A percentile compares a stretch with the other conserved stretches of the same genome.
Conservation (phyloP, 1,284 basidiomycete species). For the Sporisorium iseilematis-ciliati region DNA sequence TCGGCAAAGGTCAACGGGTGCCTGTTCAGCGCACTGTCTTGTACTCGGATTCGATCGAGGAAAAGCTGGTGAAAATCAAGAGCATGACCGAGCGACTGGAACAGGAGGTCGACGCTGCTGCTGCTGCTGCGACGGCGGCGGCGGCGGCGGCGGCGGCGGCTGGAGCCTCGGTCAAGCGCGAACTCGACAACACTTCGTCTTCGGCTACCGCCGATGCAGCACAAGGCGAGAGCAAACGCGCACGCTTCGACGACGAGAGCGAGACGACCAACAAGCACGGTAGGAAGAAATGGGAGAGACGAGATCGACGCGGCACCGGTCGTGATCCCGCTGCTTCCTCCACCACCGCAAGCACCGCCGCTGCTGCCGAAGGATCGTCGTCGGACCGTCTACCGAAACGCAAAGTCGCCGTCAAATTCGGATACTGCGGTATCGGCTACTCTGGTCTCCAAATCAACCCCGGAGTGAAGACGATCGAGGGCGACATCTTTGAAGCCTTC, state of each 20-base stretch:
- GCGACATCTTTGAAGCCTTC: conserved; percentile 87
- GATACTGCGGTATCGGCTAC: conserved; percentile 77
- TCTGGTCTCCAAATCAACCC: conserved; percentile 89
- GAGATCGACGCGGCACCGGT: conserved; percentile 42
- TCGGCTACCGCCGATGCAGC: background rate
- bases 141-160: too few species aligned
- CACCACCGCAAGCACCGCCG: background rate
- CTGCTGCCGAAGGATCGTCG: background rate
- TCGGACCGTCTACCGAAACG: conserved; percentile 72
- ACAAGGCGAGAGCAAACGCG: conserved; percentile 13
- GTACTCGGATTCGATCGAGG: conserved; percentile 30
- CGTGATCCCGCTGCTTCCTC: background rate
- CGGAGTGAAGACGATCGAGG: conserved; percentile 86
- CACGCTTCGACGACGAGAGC: conserved; percentile 37
- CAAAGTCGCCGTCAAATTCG: conserved; percentile 74
- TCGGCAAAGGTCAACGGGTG: conserved; percentile 36
- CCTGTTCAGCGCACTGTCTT: conserved; percentile 29
- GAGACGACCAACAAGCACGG: background rate
- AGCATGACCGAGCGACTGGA: conserved; percentile 30
- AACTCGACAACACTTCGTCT: conserved; percentile 12
- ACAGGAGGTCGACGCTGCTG: conserved; percentile 21
- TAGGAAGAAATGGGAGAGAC: conserved; percentile 38
- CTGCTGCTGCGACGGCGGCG: background rate
- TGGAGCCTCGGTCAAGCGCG: conserved; percentile 24
- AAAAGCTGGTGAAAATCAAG: conserved; percentile 32